Evolutionary conservation across 352 stramenopile genomes (phyloP).

Genomic region (Pythium plurisporium): DNA sequence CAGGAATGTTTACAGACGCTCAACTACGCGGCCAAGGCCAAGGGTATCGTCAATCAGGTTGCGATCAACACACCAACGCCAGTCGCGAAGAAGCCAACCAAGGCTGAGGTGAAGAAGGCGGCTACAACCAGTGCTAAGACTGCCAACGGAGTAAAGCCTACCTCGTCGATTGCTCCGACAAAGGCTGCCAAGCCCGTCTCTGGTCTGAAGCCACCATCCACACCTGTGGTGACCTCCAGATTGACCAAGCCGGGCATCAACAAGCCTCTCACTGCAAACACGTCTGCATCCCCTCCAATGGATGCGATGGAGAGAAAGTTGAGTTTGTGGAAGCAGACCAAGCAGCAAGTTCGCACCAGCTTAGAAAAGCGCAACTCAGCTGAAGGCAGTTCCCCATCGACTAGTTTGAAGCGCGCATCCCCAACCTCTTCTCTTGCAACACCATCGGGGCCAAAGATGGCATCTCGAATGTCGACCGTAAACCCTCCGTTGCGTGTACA

Average conservation of each 20-base stretch:
- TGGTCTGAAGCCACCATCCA: background rate
- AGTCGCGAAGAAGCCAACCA: conserved; percentile 3
- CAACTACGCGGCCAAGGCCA: conserved; percentile 35
- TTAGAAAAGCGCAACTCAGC: conserved; percentile 3
- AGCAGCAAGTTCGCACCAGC: conserved; percentile 3
- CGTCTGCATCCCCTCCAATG: background rate
- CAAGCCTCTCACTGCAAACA: background rate
- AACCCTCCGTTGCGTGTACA: conserved; percentile 2
- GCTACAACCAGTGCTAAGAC: background rate
- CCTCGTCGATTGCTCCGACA: background rate
- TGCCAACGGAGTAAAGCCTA: background rate
- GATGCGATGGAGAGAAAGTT: conserved; percentile 19
- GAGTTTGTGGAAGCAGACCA: conserved; percentile 8
- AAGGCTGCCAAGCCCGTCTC: background rate
- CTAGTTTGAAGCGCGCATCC: conserved; percentile 16
- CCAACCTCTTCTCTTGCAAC: background rate
- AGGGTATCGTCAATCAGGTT: conserved; percentile 30
- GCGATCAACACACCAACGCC: conserved; percentile 3
- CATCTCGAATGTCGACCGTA: conserved; percentile 12
- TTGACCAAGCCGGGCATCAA: too few relatives aligned
- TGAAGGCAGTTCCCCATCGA: background rate
- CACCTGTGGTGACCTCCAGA: background rate
- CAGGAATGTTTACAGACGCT: conserved; percentile 39
- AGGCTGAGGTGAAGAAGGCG: background rate
- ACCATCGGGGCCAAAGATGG: background rate